A percentile compares a stretch with the other conserved stretches of the same genome.
Conservation (phyloP, 139 green algal genomes). For the Chlamydomonas sp. region DNA sequence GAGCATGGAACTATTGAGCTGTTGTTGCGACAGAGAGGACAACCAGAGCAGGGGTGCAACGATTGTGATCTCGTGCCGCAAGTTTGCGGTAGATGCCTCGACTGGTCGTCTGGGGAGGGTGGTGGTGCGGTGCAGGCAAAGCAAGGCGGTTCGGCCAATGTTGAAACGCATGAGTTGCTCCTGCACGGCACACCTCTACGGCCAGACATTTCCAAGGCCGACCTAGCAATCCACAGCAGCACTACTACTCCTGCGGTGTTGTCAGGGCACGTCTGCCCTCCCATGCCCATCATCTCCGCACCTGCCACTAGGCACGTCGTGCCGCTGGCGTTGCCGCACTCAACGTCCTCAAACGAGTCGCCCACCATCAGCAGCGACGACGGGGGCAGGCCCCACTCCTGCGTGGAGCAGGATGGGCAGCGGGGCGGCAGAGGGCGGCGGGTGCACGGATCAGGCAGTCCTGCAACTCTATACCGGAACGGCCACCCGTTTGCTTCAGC, state of each 20-base stretch:
- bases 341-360: conserved; percentile 60
- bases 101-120: no score
- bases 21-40: no score
- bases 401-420: background rate
- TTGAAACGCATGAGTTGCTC: background rate
- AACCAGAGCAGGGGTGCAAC: no score
- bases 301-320: conserved; percentile 74
- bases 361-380: conserved; percentile 79
- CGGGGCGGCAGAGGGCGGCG: background rate
- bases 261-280: no score
- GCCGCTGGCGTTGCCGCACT: conserved; percentile 72
- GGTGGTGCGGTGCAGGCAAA: no score
- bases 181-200: background rate
- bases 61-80: no score
- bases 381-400: conserved; percentile 64
- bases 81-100: no score
- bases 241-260: background rate
- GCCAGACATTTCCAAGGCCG: background rate
- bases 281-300: background rate
- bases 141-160: no score
- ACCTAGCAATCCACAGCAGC: background rate
- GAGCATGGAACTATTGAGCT: no score
- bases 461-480: no score
- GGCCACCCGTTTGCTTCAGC: no score
- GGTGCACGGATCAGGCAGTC: background rate